Conservation (phyloP, 2,329 filamentous ascomycete genomes). For the Neofusicoccum kwambonambiense region DNA sequence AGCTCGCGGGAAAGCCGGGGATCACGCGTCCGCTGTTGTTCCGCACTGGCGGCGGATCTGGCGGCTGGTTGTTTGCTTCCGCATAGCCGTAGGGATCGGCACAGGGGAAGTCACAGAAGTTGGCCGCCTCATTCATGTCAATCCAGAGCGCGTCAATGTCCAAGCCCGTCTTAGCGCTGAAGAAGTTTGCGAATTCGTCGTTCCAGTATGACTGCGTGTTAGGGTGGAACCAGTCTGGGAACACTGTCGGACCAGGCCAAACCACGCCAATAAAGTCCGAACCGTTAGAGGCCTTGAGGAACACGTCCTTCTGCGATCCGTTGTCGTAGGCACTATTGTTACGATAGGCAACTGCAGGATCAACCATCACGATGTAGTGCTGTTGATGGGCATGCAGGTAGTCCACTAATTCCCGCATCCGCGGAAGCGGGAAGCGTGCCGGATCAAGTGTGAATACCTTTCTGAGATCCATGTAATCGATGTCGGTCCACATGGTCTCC, state of each 20-base stretch:
- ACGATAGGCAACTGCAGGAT: constrained; percentile 57
- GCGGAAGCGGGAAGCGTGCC: constrained; percentile 59
- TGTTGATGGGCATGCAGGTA: constrained; percentile 67
- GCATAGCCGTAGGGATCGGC: constrained; percentile 40
- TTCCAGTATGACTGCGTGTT: constrained; percentile 69
- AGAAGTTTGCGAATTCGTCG: constrained; percentile 64
- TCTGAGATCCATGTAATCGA: constrained; percentile 65
- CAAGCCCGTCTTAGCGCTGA: constrained; percentile 62
- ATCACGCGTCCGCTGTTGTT: constrained; percentile 60
- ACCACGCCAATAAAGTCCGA: constrained; percentile 63
- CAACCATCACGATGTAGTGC: constrained; percentile 76
- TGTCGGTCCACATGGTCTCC: constrained; percentile 73
- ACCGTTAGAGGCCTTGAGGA: constrained; percentile 56
- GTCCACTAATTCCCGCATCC: constrained; percentile 64
- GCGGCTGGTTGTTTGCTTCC: constrained; percentile 52
- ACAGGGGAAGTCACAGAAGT: constrained; percentile 46
- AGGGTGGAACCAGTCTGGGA: constrained; percentile 74
- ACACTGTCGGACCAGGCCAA: constrained; percentile 72
- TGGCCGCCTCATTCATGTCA: constrained; percentile 43
- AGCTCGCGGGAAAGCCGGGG: constrained; percentile 66
- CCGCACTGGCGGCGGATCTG: constrained; percentile 61
- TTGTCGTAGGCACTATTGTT: constrained; percentile 59
- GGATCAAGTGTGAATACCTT: constrained; percentile 65
- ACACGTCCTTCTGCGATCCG: constrained; percentile 58
- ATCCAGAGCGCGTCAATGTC: constrained; percentile 73